These are phyloP conservation scores for Leccinum subtestaceum DNA, from an alignment of 768 basidiomycete genomes.

Conservation along the genomic window DNA sequence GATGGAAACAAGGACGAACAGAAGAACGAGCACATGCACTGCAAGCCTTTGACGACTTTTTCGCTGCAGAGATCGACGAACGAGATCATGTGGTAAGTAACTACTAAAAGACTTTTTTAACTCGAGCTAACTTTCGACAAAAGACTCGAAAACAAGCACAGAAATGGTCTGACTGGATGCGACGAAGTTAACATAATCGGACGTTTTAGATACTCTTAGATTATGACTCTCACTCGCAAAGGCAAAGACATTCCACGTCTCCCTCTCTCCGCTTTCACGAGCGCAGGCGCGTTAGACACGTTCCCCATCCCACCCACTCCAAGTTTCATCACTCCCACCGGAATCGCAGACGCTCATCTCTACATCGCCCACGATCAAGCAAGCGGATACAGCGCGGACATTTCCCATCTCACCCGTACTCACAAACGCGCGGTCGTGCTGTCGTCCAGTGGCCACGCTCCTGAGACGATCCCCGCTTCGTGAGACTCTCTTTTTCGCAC, in stretches of 20 bases:
- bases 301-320: slow-evolving; percentile 73
- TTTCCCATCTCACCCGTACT: slow-evolving; percentile 42
- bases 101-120: too few species aligned
- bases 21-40: slow-evolving; percentile 54
- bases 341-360: slow-evolving; percentile 69
- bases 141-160: slow-evolving; percentile 26
- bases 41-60: slow-evolving; percentile 57
- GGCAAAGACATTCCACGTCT: slow-evolving; percentile 68
- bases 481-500: slow-evolving; percentile 10
- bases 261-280: slow-evolving; percentile 73
- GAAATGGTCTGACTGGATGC: slow-evolving; percentile 31
- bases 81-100: slow-evolving; percentile 25
- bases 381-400: slow-evolving; percentile 31
- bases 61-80: slow-evolving; percentile 42
- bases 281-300: slow-evolving; percentile 59
- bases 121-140: slow-evolving; percentile 6
- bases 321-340: slow-evolving; percentile 57
- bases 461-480: slow-evolving; percentile 46
- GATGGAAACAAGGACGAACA: slow-evolving; percentile 38
- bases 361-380: slow-evolving; percentile 34
- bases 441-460: slow-evolving; percentile 37
- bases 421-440: slow-evolving; percentile 62
- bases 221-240: slow-evolving; percentile 40
- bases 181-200: slow-evolving; percentile 6
- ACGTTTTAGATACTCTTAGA: background rate